Evolutionary conservation across 805 yeast genomes (phyloP), one percentile per base, ranked within the genome.

Genomic region (Ogataea populi-albae): DNA sequence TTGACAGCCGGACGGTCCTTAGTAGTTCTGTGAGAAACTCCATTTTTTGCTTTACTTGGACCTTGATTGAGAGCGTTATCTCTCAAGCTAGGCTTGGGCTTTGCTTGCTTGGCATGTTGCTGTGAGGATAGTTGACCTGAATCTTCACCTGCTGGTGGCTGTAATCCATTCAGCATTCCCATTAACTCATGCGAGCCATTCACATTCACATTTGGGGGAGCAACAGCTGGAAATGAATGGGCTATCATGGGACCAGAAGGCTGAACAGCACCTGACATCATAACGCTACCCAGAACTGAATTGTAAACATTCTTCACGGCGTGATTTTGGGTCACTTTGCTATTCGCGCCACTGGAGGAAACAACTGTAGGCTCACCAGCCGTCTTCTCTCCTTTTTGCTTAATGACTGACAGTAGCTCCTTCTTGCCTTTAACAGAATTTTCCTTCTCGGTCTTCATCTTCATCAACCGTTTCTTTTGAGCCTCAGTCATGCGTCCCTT

Each of bases 371-470:
- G n/a, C n/a, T n/a, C n/a, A n/a, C n/a, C n/a, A n/a, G n/a, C n/a
- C n/a, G 27, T 16, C 23, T 6, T 34, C 27, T 34, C 47, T 15
- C 44, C 41, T n/a, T 62, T 62, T 2, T 58, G 56, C 46, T 72
- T 71, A 41, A 75, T 64, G 36, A 69, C 53, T 6, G 66, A 60
- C 38, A 75, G 54, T 18, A 75, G 55, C 31, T 72, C 78, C 34
- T 66, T 65, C 47, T 63, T 53, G 25, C 57, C 50, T 47, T 61
- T 54, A 20, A 55, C 49, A 51, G 55, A 30, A 48, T 43, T 26
- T 37, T 33, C 52, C 55, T 41, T 50, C 50, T 49, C 59, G 39
- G 34, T 53, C 40, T 46, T 52, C 38, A 40, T 46, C 47, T 46
- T 50, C 37, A 23, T 26, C 33, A 40, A 26, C 24, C 30, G 39